Base-by-base conservation (phyloP, 345 rosid genomes). In the Aethionema arabicum region DNA sequence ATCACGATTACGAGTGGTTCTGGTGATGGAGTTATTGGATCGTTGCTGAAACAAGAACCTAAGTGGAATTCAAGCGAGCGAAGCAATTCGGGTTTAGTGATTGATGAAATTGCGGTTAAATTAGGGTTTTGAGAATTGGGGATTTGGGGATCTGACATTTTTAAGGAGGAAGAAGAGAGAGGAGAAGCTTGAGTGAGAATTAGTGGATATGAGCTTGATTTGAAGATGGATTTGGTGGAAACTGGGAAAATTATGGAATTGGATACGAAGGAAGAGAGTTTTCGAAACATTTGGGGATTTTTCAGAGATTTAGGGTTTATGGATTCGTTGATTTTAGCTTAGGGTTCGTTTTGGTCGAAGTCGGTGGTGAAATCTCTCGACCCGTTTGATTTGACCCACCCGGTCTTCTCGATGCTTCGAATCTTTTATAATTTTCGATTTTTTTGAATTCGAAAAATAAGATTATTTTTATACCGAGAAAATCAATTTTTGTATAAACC, bases 21-120 rank as follows among this genome's bases (percentile, higher is more conserved):
- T 8, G 89, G 83, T 10, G 59, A 13, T 16, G 85, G 89, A 51
- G 50, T 38, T 30, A 76, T 64, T 0, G 86, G 80, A 49, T 73
- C 72, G 0, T 63, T 8, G 27, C 75, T 76, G 56, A 89, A 84
- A 8, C 82, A 62, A 31, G 80, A 82, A 11, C 89, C 84, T 37
- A 84, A 8, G 7, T 90, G 74, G 50, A 75, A 59, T 65, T 89
- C 95, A 2, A 89, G 80, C 50, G 89, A 77, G n/a, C 91, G 87
- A 10, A 89, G 69, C 56, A 89, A 39, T 63, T 86, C 95, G 5
- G 67, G 73, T 27, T 73, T 80, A 30, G 49, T 63, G 12, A 44
- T 6, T 43, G 77, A 77, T 8, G 70, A 74, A 5, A 59, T 62
- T 5, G 82, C 75, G 33, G 72, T 66, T 11, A 73, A 39, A 32